Evolutionary conservation across 352 stramenopile species (phyloP), one percentile per base, ranked within the genome.

Genomic region (Pythium brassicae): DNA sequence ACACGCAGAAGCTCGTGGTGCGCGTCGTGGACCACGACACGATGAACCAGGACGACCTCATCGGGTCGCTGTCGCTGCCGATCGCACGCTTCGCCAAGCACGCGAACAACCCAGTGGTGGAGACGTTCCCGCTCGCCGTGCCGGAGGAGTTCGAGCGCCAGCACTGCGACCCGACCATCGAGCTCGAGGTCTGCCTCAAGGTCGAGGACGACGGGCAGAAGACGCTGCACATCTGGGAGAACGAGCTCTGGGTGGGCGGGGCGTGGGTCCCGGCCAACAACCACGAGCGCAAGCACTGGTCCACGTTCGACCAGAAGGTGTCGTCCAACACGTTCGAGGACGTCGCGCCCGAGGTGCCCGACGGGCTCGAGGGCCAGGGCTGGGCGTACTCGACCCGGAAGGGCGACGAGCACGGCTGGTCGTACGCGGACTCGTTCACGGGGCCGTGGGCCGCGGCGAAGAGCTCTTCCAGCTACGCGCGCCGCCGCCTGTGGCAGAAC

Each of bases 401-500:
- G 27, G 76, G 77, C 50, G 81, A 89, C 53, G 61, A 82, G 14
- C 70, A 89, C 56, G 81, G 81, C 25, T 91, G 81, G 81, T 58
- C 86, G 55, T 91, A 91, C 52, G 74, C 78, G 10, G 69, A 63
- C 26, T 83, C 72, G 10, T 87, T 81, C 65, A 78, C 71, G n/a
- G 78, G 81, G 0, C 78, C 81, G 12, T 91, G 78, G 78, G 57
- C 71, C 29, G 50, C 67, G 6, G 32, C 49, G 1, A 56, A 59
- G 32, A 45, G 63, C 19, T 68, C 63, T 34, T 45, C 60, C 23
- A 63, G 55, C 34, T 89, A 79, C 45, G 74, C 68, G 37, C 78
- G 78, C 35, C 74, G 79, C 51, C 76, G 79, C 61, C 65, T 87
- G 51, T 89, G 79, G 79, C 74, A 87, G 55, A 89, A 89, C 57